phyloP scores from a whole-genome alignment of 2,329 filamentous ascomycete species.

The Chrysosporium queenslandicum region DNA sequence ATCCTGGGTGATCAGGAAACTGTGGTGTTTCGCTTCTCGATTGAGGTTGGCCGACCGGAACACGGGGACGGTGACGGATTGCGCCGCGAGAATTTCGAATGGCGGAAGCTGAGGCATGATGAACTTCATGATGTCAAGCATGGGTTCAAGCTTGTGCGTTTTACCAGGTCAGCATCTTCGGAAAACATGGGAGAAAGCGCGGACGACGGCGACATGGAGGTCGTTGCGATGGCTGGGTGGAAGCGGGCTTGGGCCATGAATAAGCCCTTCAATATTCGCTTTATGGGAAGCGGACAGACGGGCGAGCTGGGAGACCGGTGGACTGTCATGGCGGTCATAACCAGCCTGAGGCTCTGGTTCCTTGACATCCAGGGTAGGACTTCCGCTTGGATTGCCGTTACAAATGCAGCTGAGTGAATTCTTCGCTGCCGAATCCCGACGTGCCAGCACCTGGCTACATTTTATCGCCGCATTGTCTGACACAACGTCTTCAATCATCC shows the following conservation, averaged over 20 bases:
- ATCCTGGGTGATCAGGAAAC: neutral
- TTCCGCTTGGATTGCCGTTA: neutral
- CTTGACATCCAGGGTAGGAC: slow-evolving; percentile 5
- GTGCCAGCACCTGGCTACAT: too few relatives aligned
- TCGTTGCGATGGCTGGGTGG: neutral
- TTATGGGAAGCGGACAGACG: slow-evolving; percentile 3
- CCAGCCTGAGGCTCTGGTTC: slow-evolving; percentile 5
- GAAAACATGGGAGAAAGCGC: neutral
- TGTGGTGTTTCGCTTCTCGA: neutral
- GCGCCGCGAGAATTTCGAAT: slow-evolving; percentile 2
- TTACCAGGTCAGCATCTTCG: neutral
- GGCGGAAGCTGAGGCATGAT: neutral
- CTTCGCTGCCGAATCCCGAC: neutral
- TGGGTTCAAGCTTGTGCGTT: slow-evolving; percentile 1
- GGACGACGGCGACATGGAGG: neutral
- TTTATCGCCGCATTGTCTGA: too few relatives aligned
- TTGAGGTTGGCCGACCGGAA: neutral
- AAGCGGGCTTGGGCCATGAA: slow-evolving; percentile 1
- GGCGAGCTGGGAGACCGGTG: slow-evolving; percentile 10
- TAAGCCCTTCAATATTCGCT: slow-evolving; percentile 4
- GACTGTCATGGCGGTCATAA: slow-evolving; percentile 7
- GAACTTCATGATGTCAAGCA: neutral
- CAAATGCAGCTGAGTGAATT: neutral
- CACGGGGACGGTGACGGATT: neutral
- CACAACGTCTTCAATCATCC: too few relatives aligned